A percentile compares a stretch with the other conserved stretches of the same genome.
phyloP scores from a whole-genome alignment of 495 filamentous ascomycete species.

The Pyronema domesticum region DNA sequence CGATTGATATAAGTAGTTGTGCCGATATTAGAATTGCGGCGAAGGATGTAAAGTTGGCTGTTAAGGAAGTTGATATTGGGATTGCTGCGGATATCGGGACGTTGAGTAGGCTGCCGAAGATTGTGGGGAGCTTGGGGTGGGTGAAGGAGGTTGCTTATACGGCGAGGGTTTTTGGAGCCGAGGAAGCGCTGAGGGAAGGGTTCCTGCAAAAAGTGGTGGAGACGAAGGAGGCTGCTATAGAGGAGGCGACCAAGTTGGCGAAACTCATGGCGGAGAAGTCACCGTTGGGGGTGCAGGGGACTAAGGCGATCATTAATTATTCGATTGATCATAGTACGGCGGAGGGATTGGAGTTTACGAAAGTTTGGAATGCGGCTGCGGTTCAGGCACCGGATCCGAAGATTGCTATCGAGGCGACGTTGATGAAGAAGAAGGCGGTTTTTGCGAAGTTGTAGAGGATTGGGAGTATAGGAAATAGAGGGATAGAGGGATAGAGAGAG shows the following conservation, averaged over 20 bases:
- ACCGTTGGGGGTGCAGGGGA: conserved; percentile 79
- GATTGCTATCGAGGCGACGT: conserved; percentile 51
- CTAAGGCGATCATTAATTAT: conserved; percentile 83
- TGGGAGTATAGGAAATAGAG: background rate
- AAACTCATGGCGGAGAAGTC: conserved; percentile 58
- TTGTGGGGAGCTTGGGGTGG: conserved; percentile 62
- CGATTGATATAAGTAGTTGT: conserved; percentile 62
- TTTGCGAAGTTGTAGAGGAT: conserved; percentile 55
- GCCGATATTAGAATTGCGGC: conserved; percentile 66
- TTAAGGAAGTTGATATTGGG: conserved; percentile 83
- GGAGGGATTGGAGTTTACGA: conserved; percentile 69
- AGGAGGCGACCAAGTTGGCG: conserved; percentile 48
- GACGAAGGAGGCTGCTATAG: conserved; percentile 42
- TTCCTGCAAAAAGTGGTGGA: conserved; percentile 67
- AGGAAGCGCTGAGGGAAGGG: conserved; percentile 67
- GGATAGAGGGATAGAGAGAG: too few species aligned
- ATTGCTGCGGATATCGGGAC: conserved; percentile 89
- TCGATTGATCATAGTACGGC: conserved; percentile 58
- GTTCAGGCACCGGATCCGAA: conserved; percentile 67
- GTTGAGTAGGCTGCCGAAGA: conserved; percentile 65
- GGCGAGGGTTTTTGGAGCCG: conserved; percentile 55
- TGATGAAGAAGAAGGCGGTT: conserved; percentile 60
- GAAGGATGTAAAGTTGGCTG: conserved; percentile 44
- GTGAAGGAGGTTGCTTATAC: conserved; percentile 79
- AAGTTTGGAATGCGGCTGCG: conserved; percentile 68